phyloP scores from a whole-genome alignment of 306 rosid species.

The Lupinus albus region DNA sequence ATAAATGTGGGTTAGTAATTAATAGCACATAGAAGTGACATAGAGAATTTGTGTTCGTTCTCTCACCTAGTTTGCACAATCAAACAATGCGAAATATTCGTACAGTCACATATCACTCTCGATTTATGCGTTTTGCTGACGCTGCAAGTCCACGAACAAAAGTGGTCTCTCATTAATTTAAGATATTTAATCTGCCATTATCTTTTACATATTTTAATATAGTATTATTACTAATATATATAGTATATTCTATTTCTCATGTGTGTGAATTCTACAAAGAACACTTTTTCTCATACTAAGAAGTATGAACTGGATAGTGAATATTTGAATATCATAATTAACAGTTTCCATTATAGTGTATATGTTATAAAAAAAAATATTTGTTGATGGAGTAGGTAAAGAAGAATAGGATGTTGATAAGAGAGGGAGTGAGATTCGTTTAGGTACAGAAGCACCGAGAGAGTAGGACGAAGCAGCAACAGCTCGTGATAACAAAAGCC shows the following conservation, averaged over 20 bases:
- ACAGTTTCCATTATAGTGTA: too few relatives aligned
- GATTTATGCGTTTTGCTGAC: slow-evolving; percentile 43
- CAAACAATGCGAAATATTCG: slow-evolving; percentile 32
- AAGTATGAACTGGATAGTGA: too few relatives aligned
- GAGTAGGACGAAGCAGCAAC: slow-evolving; percentile 27
- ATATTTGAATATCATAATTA: too few relatives aligned
- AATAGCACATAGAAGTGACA: too few relatives aligned
- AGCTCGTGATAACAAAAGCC: slow-evolving; percentile 40
- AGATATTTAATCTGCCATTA: background rate
- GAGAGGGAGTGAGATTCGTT: slow-evolving; percentile 62
- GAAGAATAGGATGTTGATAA: slow-evolving; percentile 39
- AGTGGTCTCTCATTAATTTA: slow-evolving; percentile 37
- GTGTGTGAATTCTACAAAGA: background rate
- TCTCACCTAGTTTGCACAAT: slow-evolving; percentile 32
- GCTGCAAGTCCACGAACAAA: slow-evolving; percentile 49
- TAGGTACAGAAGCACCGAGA: slow-evolving; percentile 38
- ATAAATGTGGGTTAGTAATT: too few relatives aligned
- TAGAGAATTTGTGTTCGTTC: too few relatives aligned
- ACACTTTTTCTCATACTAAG: too few relatives aligned
- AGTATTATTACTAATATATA: background rate
- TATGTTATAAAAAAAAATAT: too few relatives aligned
- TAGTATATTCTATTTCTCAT: slow-evolving; percentile 1
- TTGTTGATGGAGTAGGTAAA: slow-evolving; percentile 3
- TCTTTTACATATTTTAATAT: slow-evolving; percentile 1
- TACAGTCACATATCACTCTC: slow-evolving; percentile 45